These are phyloP conservation scores for Apiotrichum sp. DNA, from an alignment of 1,284 basidiomycete genomes.

Conservation along the genomic window DNA sequence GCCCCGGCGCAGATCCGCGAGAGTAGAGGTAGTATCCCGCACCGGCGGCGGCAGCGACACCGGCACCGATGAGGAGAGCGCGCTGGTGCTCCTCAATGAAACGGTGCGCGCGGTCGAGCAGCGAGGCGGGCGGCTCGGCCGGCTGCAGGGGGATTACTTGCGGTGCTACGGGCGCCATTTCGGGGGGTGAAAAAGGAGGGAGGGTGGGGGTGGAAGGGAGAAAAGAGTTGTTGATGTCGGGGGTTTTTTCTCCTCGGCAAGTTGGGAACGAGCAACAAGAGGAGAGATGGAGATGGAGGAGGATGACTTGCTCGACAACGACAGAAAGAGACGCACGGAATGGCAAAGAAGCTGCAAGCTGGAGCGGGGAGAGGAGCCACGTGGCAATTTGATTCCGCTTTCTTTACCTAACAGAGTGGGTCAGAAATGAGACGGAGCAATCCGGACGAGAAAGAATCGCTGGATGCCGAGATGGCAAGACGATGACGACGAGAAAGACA, in stretches of 20 bases:
- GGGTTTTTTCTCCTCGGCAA: not conserved
- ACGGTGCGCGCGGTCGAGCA: conserved; percentile 35
- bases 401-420: too few species aligned
- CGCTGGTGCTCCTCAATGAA: conserved; percentile 46
- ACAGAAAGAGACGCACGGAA: too few species aligned
- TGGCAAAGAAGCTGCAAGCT: too few species aligned
- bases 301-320: too few species aligned
- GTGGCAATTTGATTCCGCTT: too few species aligned
- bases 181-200: not conserved
- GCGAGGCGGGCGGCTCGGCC: conserved; percentile 18
- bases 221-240: not conserved
- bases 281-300: too few species aligned
- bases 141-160: conserved; percentile 7
- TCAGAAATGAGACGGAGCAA: too few species aligned
- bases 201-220: not conserved
- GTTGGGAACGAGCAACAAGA: too few species aligned
- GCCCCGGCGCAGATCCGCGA: conserved; percentile 45
- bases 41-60: conserved; percentile 66
- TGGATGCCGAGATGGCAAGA: too few species aligned
- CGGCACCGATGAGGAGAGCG: conserved; percentile 51
- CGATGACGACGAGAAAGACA: too few species aligned
- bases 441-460: too few species aligned
- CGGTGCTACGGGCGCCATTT: conserved; percentile 20
- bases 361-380: too few species aligned
- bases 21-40: conserved; percentile 62